Conservation (phyloP, 2,329 filamentous ascomycete genomes). For the Penicillium brasilianum region DNA sequence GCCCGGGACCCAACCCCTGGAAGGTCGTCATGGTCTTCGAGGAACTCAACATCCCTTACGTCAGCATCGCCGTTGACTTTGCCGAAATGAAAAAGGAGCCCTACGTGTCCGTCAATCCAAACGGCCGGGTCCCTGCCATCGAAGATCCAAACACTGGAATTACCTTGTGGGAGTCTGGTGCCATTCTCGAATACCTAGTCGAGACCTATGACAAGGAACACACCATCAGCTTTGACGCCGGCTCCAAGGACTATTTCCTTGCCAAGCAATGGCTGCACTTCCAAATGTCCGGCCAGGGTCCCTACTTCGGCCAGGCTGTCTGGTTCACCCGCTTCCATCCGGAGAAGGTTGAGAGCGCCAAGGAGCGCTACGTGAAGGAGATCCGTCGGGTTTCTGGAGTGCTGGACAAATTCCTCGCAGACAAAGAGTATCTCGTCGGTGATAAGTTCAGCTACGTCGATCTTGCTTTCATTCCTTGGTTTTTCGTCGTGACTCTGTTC, state of each 20-base stretch:
- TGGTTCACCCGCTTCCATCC: constrained; percentile 52
- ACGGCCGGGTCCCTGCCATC: constrained; percentile 44
- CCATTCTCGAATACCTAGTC: constrained; percentile 52
- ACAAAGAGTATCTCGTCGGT: constrained; percentile 49
- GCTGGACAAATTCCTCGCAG: constrained; percentile 47
- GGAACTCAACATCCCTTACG: constrained; percentile 41
- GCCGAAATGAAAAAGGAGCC: constrained; percentile 38
- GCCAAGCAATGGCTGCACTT: constrained; percentile 54
- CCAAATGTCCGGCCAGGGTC: constrained; percentile 54
- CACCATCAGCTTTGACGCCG: constrained; percentile 43
- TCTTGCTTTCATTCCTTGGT: constrained; percentile 49
- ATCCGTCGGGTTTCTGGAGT: constrained; percentile 52
- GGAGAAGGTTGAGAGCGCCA: constrained; percentile 50
- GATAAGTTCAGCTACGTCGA: constrained; percentile 52
- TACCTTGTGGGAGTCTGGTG: constrained; percentile 53
- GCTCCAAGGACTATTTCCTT: constrained; percentile 43
- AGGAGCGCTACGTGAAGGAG: constrained; percentile 54
- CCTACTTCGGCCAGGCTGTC: constrained; percentile 55
- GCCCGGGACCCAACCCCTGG: constrained; percentile 37
- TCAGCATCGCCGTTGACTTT: constrained; percentile 28
- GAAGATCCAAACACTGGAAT: constrained; percentile 45
- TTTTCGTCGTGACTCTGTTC: constrained; percentile 7
- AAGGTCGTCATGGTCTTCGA: constrained; percentile 41
- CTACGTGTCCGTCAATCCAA: constrained; percentile 39
- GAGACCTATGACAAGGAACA: constrained; percentile 51